phyloP scores from a whole-genome alignment of 768 basidiomycete species.

The Cantharellus anzutake region DNA sequence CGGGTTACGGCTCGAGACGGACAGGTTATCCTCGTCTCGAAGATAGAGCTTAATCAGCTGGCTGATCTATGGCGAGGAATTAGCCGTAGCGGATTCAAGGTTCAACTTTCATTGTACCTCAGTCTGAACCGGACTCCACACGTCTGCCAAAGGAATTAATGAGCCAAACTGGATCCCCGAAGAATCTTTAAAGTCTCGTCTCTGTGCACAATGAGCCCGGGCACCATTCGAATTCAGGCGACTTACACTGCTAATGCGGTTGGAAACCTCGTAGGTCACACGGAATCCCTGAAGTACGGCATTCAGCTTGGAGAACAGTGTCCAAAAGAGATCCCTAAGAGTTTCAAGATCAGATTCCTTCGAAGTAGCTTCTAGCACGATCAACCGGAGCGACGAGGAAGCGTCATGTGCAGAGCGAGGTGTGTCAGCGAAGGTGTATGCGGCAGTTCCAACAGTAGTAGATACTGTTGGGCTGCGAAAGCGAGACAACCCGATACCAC shows the following conservation, averaged over 20 bases:
- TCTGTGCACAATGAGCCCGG: constrained; percentile 23
- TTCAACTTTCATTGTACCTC: constrained; percentile 38
- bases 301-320: constrained; percentile 84
- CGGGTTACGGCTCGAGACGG: constrained; percentile 62
- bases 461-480: constrained; percentile 12
- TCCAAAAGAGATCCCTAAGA: constrained; percentile 88
- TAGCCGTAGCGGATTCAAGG: constrained; percentile 4
- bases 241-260: constrained; percentile 79
- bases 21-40: constrained; percentile 74
- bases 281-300: constrained; percentile 84
- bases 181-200: constrained; percentile 81
- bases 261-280: constrained; percentile 77
- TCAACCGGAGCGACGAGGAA: constrained; percentile 40
- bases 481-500: background rate
- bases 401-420: background rate
- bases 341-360: constrained; percentile 70
- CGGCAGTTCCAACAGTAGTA: constrained; percentile 27
- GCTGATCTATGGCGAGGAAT: constrained; percentile 37
- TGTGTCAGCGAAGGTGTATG: constrained; percentile 19
- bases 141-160: constrained; percentile 66
- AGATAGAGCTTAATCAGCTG: constrained; percentile 75
- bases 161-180: constrained; percentile 57
- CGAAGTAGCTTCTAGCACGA: constrained; percentile 52
- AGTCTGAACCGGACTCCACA: constrained; percentile 74
- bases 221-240: background rate